Evolutionary conservation across 2,329 filamentous ascomycete species (phyloP), one percentile per base, ranked within the genome.

Genomic region (Aspergillus viridinutans): DNA sequence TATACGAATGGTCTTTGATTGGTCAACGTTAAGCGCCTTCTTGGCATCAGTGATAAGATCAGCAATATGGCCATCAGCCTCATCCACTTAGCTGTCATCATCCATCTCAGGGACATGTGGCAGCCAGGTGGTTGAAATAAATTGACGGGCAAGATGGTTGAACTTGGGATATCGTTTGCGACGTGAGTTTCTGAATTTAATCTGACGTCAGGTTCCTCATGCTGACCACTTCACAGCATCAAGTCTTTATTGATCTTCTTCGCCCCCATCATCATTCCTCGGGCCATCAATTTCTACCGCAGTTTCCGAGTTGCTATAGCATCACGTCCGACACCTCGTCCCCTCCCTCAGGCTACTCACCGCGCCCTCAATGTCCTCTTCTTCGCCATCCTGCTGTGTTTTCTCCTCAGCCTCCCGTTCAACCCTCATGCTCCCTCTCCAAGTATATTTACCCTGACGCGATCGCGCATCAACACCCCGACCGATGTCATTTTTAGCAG

Each of bases 381-480:
- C 72, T 68, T 83, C 64, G 78, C 80, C 60, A 79, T 79, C 49
- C 63, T 80, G 48, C 60, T 81, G 57, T 83, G 80, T 63, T 73
- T 90, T 52, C 66, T 86, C 57, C 81, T 85, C 57, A 86, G 88
- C 17, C 76, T 93, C 0, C 87, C 90, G 0, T 86, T 91, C 68
- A 79, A 84, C 5, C 88, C 90, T 4, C 67, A 71, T 61, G 67
- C 75, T 25, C 69, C 72, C 43, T 54, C 64, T 26, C 60, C 66
- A 29, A 97, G 97, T 76, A 79, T 97, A 72, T 96, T 97, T 80
- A 69, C 74, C 29, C 74, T 80, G 20, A 97, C 93, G 1, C 81
- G 86, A 56, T 94, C 90, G 52, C 90, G 92, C 35, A 85, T 97
- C 20, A 89, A 92, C 67, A 93, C 90, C 45, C 87, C 91, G n/a